A percentile compares a stretch with the other conserved stretches of the same genome.
Conservation (phyloP, 75 land plant genomes). For the Adiantum capillusveneris region DNA sequence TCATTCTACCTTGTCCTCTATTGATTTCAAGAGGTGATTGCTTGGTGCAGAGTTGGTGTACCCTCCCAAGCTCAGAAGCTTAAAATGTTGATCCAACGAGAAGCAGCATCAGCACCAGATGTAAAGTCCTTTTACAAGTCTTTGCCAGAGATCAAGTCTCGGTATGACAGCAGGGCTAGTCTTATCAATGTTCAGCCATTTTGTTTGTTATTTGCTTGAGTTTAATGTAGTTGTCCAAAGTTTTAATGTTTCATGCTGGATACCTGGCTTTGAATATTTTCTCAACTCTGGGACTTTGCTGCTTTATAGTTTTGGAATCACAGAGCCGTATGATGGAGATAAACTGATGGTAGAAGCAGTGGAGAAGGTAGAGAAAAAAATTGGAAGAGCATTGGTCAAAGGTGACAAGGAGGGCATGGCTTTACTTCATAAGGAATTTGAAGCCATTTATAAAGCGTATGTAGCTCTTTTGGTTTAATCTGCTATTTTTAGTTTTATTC, state of each 20-base stretch:
- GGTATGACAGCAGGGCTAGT: not conserved
- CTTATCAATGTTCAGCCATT: too few relatives aligned
- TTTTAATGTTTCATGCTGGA: too few relatives aligned
- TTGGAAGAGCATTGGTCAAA: not conserved
- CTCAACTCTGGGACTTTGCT: too few relatives aligned
- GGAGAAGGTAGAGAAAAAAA: constrained; percentile 3
- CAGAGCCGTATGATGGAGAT: not conserved
- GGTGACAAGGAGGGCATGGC: constrained; percentile 1
- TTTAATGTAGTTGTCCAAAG: too few relatives aligned
- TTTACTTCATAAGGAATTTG: not conserved
- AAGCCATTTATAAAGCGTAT: not conserved
- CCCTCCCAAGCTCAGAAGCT: not conserved
- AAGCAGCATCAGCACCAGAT: constrained; percentile 1
- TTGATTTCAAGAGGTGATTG: too few relatives aligned
- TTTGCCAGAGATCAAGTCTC: constrained; percentile 1
- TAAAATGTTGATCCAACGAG: not conserved
- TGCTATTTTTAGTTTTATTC: not conserved
- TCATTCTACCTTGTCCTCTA: too few relatives aligned
- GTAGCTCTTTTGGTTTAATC: not conserved
- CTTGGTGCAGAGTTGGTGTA: not conserved
- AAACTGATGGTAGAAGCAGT: constrained; percentile 3
- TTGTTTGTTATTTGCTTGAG: not conserved
- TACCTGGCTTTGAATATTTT: too few relatives aligned
- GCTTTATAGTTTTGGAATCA: constrained; percentile 1
- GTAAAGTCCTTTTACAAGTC: not conserved